These are phyloP conservation scores for Macrocybe sp. DNA, from an alignment of 1,284 basidiomycete genomes.

Conservation along the genomic window DNA sequence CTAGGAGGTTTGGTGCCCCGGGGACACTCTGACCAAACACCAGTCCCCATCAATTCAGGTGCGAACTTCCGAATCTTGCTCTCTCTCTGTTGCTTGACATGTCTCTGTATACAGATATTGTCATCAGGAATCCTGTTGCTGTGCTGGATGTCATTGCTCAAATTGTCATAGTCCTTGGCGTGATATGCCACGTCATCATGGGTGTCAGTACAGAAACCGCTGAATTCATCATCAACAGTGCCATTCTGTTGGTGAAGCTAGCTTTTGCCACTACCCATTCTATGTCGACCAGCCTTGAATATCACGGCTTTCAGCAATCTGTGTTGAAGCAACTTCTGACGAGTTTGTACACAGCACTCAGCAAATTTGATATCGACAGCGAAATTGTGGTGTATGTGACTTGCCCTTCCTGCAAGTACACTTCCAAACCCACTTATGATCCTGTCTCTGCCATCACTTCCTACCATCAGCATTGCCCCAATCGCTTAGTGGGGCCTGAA, in stretches of 20 bases:
- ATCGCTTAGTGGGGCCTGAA: not conserved
- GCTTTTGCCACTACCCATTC: constrained; percentile 7
- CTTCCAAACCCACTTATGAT: constrained; percentile 10
- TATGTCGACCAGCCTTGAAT: not conserved
- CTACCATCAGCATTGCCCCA: constrained; percentile 12
- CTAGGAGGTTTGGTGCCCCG: not conserved
- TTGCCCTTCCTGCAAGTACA: constrained; percentile 16
- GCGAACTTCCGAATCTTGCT: not conserved
- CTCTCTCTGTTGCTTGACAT: not conserved
- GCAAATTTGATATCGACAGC: constrained; percentile 16
- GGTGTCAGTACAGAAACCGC: constrained; percentile 13
- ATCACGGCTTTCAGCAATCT: constrained; percentile 2
- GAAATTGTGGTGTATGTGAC: constrained; percentile 12
- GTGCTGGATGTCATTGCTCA: constrained; percentile 15
- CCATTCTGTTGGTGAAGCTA: constrained; percentile 14
- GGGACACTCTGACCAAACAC: not conserved
- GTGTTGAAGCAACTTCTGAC: constrained; percentile 12
- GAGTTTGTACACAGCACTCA: constrained; percentile 13
- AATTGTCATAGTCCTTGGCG: constrained; percentile 17
- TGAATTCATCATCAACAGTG: constrained; percentile 19
- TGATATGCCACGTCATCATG: constrained; percentile 16
- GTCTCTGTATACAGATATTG: not conserved
- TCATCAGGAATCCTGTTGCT: constrained; percentile 9
- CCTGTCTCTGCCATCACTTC: not conserved
- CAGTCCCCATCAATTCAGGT: constrained; percentile 2